Conservation (phyloP, 2,329 filamentous ascomycete genomes). For the Pseudopithomyces chartarum region DNA sequence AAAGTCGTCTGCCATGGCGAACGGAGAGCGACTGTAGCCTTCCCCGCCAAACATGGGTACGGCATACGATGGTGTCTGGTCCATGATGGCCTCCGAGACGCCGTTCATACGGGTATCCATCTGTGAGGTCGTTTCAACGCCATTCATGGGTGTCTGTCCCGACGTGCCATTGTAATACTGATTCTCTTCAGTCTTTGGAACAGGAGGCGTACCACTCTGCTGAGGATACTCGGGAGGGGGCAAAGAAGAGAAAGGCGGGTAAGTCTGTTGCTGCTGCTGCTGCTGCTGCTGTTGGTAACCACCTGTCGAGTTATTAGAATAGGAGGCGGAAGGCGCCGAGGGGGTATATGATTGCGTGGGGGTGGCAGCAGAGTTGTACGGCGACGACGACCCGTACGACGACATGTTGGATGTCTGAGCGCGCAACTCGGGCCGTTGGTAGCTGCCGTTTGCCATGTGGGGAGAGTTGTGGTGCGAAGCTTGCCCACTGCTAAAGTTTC, state of each 20-base stretch:
- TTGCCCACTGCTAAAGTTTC: constrained; percentile 35
- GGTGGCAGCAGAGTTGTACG: constrained; percentile 43
- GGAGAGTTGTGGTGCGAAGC: constrained; percentile 43
- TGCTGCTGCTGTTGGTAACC: constrained; percentile 55
- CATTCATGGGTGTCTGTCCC: constrained; percentile 44
- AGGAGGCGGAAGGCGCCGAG: constrained; percentile 50
- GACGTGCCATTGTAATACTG: constrained; percentile 43
- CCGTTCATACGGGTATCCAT: constrained; percentile 40
- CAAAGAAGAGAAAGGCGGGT: constrained; percentile 64
- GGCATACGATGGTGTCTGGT: constrained; percentile 60
- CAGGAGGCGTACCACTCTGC: constrained; percentile 38
- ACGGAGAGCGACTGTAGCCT: constrained; percentile 82
- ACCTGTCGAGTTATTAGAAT: constrained; percentile 38
- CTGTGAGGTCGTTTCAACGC: constrained; percentile 44
- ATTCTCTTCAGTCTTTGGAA: constrained; percentile 40
- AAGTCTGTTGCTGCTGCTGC: constrained; percentile 59
- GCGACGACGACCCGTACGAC: constrained; percentile 41
- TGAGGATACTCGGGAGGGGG: constrained; percentile 62
- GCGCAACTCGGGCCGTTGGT: constrained; percentile 41
- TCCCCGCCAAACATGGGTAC: constrained; percentile 89
- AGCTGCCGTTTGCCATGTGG: constrained; percentile 40
- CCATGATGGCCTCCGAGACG: constrained; percentile 47
- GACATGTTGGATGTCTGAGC: constrained; percentile 43
- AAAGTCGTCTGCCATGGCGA: constrained; percentile 86
- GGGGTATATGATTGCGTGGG: constrained; percentile 55